These are phyloP conservation scores for Ceratobasidium sp. DNA, from an alignment of 1,284 basidiomycete genomes.

Conservation along the genomic window DNA sequence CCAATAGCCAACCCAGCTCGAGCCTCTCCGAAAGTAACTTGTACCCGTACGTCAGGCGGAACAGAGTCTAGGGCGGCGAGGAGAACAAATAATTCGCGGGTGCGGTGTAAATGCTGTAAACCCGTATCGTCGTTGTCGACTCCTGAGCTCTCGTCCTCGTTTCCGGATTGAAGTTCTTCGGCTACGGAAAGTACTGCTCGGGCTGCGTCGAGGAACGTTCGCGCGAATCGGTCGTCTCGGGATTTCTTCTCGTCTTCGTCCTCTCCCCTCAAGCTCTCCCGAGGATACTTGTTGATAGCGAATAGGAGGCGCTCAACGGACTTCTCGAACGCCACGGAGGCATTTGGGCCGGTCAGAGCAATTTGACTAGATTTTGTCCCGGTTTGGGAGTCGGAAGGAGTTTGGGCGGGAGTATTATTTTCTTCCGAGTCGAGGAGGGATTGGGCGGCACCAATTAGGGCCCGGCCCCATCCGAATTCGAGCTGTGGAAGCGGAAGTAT, in stretches of 20 bases:
- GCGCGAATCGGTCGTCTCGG: constrained; percentile 19
- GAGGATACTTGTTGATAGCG: background rate
- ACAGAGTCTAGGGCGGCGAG: background rate
- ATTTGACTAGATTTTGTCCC: background rate
- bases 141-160: background rate
- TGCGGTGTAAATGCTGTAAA: background rate
- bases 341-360: background rate
- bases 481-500: background rate
- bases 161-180: background rate
- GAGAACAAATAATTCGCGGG: background rate
- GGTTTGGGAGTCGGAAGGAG: background rate
- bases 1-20: constrained; percentile 20
- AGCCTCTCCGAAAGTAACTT: constrained; percentile 8
- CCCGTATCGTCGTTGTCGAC: background rate
- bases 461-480: constrained; percentile 17
- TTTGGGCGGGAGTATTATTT: background rate
- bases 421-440: background rate
- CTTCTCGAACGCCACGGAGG: background rate
- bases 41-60: background rate
- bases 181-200: constrained; percentile 2
- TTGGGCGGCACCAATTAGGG: constrained; percentile 26
- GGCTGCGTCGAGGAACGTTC: background rate
- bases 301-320: constrained; percentile 13
- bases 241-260: background rate
- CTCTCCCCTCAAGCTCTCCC: background rate